These are phyloP conservation scores for Penicillium italicum DNA, from an alignment of 2,329 filamentous ascomycete species.

Conservation along the genomic window DNA sequence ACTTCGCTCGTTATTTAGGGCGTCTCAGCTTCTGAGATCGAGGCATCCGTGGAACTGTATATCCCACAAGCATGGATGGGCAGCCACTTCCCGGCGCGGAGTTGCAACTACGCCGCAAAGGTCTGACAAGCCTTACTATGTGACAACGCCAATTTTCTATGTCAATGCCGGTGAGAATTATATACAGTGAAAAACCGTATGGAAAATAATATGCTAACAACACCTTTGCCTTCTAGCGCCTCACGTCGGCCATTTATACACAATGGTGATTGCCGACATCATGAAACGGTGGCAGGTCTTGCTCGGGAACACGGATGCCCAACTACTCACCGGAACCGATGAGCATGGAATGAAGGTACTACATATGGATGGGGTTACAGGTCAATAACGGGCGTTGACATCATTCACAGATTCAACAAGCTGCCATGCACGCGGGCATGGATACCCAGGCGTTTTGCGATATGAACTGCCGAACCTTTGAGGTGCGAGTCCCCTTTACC, in stretches of 20 bases:
- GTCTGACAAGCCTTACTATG: slow-evolving; percentile 76
- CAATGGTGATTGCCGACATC: slow-evolving; percentile 85
- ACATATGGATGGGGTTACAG: neutral
- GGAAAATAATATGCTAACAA: neutral
- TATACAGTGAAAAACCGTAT: neutral
- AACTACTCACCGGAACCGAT: slow-evolving; percentile 87
- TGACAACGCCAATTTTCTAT: slow-evolving; percentile 97
- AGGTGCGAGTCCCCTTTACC: slow-evolving; percentile 38
- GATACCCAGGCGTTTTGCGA: slow-evolving; percentile 86
- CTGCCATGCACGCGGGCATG: slow-evolving; percentile 66
- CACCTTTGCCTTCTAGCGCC: slow-evolving; percentile 59
- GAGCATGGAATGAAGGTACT: slow-evolving; percentile 88
- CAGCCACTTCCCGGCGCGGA: slow-evolving; percentile 23
- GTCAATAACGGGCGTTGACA: slow-evolving; percentile 14
- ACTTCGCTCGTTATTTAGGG: slow-evolving; percentile 32
- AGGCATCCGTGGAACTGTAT: slow-evolving; percentile 31
- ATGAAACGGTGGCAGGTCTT: slow-evolving; percentile 87
- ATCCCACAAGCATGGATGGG: slow-evolving; percentile 24
- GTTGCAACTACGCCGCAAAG: slow-evolving; percentile 29
- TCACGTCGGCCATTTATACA: slow-evolving; percentile 92
- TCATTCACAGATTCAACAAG: slow-evolving; percentile 67
- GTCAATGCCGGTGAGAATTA: slow-evolving; percentile 76
- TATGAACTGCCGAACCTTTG: slow-evolving; percentile 73
- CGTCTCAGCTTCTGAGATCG: slow-evolving; percentile 24
- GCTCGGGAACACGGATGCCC: slow-evolving; percentile 61